phyloP scores from a whole-genome alignment of 495 filamentous ascomycete species.

The Aspergillus incahuasiensis region DNA sequence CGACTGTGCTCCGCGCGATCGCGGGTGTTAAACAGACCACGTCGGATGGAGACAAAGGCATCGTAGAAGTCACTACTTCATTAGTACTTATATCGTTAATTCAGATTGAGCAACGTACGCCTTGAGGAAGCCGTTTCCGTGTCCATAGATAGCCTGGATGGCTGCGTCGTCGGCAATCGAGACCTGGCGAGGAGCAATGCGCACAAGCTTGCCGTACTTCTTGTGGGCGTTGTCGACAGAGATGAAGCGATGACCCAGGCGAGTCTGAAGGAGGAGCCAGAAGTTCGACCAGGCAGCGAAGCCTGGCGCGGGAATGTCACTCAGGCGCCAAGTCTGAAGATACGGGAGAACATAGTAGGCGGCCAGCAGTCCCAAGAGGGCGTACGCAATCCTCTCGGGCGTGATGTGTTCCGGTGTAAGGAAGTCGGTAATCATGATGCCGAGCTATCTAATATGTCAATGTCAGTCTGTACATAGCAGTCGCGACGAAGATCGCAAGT shows the following conservation, averaged over 20 bases:
- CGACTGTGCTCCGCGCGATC: conserved; percentile 78
- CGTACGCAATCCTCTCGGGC: conserved; percentile 55
- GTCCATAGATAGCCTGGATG: conserved; percentile 53
- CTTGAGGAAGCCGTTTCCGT: conserved; percentile 73
- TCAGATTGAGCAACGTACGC: conserved; percentile 39
- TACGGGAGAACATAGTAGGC: conserved; percentile 69
- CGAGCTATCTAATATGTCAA: not conserved
- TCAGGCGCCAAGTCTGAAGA: conserved; percentile 58
- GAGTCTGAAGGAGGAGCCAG: conserved; percentile 69
- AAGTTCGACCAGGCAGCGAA: conserved; percentile 66
- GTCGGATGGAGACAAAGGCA: conserved; percentile 81
- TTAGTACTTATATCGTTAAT: not conserved
- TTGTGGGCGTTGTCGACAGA: conserved; percentile 69
- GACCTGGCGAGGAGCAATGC: conserved; percentile 57
- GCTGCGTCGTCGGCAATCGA: conserved; percentile 56
- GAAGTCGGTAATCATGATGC: not conserved
- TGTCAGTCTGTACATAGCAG: not conserved
- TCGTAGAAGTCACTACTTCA: conserved; percentile 71
- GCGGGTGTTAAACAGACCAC: conserved; percentile 88
- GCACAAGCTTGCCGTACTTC: conserved; percentile 59
- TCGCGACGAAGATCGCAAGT: not conserved
- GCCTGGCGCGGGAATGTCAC: conserved; percentile 63
- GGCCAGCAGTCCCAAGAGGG: conserved; percentile 47
- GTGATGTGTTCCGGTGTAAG: conserved; percentile 34
- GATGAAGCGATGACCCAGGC: conserved; percentile 62